phyloP scores from a whole-genome alignment of 2,329 filamentous ascomycete species.

The Biscogniauxia sp. region DNA sequence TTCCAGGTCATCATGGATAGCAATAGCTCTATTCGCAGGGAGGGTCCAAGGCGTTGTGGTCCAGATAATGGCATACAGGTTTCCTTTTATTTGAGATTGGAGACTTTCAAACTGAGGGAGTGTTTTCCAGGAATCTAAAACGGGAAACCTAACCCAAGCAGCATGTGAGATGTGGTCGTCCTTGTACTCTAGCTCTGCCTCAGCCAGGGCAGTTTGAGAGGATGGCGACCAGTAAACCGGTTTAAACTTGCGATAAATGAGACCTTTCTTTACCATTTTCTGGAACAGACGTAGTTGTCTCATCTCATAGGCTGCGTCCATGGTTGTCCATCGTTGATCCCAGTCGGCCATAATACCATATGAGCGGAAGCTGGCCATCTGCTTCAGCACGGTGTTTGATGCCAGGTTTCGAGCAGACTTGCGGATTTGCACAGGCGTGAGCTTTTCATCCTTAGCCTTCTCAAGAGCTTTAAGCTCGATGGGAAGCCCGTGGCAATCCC shows the following conservation, averaged over 20 bases:
- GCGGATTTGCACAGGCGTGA: slow-evolving; percentile 59
- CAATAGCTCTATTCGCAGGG: slow-evolving; percentile 88
- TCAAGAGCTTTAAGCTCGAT: slow-evolving; percentile 95
- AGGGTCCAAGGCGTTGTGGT: slow-evolving; percentile 98
- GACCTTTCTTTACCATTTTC: slow-evolving; percentile 67
- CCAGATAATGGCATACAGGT: slow-evolving; percentile 86
- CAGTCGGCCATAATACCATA: slow-evolving; percentile 82
- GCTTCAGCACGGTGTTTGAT: slow-evolving; percentile 63
- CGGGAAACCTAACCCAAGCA: slow-evolving; percentile 77
- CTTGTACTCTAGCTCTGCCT: slow-evolving; percentile 82
- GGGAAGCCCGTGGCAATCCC: slow-evolving; percentile 96
- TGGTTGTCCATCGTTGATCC: slow-evolving; percentile 73
- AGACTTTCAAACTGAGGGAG: slow-evolving; percentile 38
- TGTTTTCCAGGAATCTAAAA: slow-evolving; percentile 46
- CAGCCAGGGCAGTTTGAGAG: slow-evolving; percentile 74
- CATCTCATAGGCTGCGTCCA: slow-evolving; percentile 73
- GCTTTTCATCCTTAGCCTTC: slow-evolving; percentile 36
- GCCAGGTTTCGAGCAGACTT: slow-evolving; percentile 65
- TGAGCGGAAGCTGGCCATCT: slow-evolving; percentile 70
- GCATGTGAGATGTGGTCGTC: slow-evolving; percentile 69
- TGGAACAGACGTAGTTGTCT: slow-evolving; percentile 73
- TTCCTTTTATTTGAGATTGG: slow-evolving; percentile 40
- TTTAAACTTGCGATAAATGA: slow-evolving; percentile 77
- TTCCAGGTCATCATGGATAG: slow-evolving; percentile 69
- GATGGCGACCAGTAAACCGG: slow-evolving; percentile 87